Evolutionary conservation across 2,329 filamentous ascomycete genomes (phyloP).

Genomic region (Aspergillus chevalieri): DNA sequence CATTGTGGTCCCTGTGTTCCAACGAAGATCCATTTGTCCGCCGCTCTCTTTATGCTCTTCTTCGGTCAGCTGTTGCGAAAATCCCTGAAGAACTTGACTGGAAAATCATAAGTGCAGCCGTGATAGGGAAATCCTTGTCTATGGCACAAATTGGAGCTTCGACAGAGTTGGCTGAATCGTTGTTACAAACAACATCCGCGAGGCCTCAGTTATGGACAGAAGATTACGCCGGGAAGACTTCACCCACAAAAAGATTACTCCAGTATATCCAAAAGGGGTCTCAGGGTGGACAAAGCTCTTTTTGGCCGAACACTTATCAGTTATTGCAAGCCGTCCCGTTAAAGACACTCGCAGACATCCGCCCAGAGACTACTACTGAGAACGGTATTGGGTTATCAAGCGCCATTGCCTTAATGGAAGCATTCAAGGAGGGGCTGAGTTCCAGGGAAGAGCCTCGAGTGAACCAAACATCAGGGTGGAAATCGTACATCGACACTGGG

Average conservation of each 20-base stretch:
- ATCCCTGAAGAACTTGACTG: constrained; percentile 50
- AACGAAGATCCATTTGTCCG: constrained; percentile 54
- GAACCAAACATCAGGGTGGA: constrained; percentile 66
- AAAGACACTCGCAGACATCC: constrained; percentile 36
- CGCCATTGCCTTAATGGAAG: constrained; percentile 56
- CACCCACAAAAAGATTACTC: constrained; percentile 54
- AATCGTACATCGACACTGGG: constrained; percentile 62
- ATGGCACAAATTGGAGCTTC: constrained; percentile 69
- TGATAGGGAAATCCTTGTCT: constrained; percentile 69
- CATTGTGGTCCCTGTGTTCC: constrained; percentile 55
- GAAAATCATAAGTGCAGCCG: constrained; percentile 60
- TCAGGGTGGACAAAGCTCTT: constrained; percentile 64
- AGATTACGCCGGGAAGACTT: constrained; percentile 53
- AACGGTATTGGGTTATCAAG: constrained; percentile 39
- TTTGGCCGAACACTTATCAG: constrained; percentile 63
- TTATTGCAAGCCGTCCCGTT: constrained; percentile 55
- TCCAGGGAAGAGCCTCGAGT: constrained; percentile 67
- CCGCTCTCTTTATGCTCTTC: constrained; percentile 51
- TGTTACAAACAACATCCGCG: constrained; percentile 59
- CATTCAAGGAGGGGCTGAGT: constrained; percentile 65
- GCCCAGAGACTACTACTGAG: constrained; percentile 15
- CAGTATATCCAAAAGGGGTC: constrained; percentile 78
- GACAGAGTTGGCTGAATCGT: constrained; percentile 60
- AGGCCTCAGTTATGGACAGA: constrained; percentile 70
- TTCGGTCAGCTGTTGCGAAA: constrained; percentile 46